phyloP scores from a whole-genome alignment of 768 basidiomycete genomes.

The Panaeolus cyanescens region DNA sequence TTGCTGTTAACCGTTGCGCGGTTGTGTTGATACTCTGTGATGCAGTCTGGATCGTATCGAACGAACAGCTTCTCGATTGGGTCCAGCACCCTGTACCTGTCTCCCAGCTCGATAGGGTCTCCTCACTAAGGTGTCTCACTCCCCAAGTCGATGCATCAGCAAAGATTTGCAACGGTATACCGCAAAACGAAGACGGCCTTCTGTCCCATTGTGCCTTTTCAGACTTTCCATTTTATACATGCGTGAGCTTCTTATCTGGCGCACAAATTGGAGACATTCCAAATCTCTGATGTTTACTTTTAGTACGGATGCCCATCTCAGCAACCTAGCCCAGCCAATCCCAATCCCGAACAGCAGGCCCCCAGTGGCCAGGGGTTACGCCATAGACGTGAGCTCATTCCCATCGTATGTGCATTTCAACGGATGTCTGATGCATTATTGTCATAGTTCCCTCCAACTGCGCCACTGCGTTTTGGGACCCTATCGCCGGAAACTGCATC shows the following conservation, averaged over 20 bases:
- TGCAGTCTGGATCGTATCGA: slow-evolving; percentile 74
- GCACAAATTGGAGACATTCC: neutral
- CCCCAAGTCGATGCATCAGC: slow-evolving; percentile 54
- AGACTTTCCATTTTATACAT: slow-evolving; percentile 81
- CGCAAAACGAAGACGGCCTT: slow-evolving; percentile 63
- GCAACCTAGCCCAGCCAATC: slow-evolving; percentile 56
- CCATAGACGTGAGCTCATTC: slow-evolving; percentile 55
- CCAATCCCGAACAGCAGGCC: slow-evolving; percentile 64
- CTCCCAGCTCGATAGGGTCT: slow-evolving; percentile 54
- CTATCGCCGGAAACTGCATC: slow-evolving; percentile 62
- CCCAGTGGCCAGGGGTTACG: slow-evolving; percentile 46
- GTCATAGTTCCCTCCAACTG: neutral
- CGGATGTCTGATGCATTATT: no score
- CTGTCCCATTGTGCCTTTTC: slow-evolving; percentile 62
- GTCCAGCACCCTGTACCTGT: slow-evolving; percentile 67
- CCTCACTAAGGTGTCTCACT: slow-evolving; percentile 61
- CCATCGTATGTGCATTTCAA: no score
- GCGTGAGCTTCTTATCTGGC: slow-evolving; percentile 45
- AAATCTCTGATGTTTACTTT: neutral
- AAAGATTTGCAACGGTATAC: slow-evolving; percentile 80
- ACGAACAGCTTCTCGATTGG: slow-evolving; percentile 73
- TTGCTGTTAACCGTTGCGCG: neutral
- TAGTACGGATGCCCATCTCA: slow-evolving; percentile 77
- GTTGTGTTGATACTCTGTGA: neutral
- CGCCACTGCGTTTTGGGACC: slow-evolving; percentile 77